Base-by-base conservation (phyloP, 345 rosid genomes). In the Eucalyptus microcorys region DNA sequence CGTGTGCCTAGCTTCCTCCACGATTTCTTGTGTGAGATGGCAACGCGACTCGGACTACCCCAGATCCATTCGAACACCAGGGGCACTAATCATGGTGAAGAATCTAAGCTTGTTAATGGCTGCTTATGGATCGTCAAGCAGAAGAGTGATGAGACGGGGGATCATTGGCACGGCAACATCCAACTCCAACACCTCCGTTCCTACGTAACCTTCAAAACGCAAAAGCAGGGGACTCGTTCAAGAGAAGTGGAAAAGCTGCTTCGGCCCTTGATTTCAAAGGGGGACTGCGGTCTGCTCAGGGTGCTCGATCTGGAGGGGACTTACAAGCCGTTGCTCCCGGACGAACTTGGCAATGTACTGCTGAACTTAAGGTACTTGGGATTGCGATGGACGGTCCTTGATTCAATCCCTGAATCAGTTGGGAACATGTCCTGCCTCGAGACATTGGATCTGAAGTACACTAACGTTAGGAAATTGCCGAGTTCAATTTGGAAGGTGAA, bases 361-460 rank as follows among this genome's bases (percentile, higher is more conserved):
- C 12, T 2, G 42, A 68, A 68, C 42, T 32, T 68, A 42, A 68
- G 79, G 79, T 88, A 89, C 34, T 45, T 92, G 37, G 94, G 94
- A 5, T 88, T 92, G 85, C 89, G 94, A 87, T 86, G 88, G 85
- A 91, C 93, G 1, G 53, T 79, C 83, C 47, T 92, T 3, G 93
- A 92, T 32, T 85, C 91, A 4, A 47, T 92, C 49, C 92, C 94
- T 5, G 32, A 37, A 4, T 87, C 92, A 4, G 71, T 91, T 6
- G 86, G 89, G 9, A 61, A 89, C 17, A 89, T 91, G 61, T 86
- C 86, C 9, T 11, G 48, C 89, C 89, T 92, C 8, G 92, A 92
- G 88, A 92, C 93, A 43, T 87, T 91, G 80, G 94, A 92, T 88
- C 47, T 91, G 89, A 92, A 92, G 91, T 88, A 90, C 88, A 91